Conservation (phyloP, 1,139 yeast genomes). For the Diutina pseudorugosa region DNA sequence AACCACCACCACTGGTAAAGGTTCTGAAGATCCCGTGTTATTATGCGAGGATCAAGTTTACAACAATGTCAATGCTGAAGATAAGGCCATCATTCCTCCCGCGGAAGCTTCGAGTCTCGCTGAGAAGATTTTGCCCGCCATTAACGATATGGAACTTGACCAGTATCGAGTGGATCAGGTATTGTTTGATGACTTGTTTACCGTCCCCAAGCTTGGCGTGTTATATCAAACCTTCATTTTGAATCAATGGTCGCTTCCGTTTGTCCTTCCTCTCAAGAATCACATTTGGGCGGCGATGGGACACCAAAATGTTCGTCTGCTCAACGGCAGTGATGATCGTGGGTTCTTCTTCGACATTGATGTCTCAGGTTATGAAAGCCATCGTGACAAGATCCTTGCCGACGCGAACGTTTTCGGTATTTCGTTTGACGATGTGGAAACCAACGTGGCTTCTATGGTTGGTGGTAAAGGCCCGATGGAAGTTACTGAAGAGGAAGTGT, state of each 20-base stretch:
- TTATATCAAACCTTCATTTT: constrained; percentile 27
- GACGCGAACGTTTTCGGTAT: constrained; percentile 37
- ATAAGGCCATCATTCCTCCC: constrained; percentile 47
- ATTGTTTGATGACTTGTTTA: constrained; percentile 6
- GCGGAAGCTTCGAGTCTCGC: constrained; percentile 46
- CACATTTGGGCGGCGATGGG: constrained; percentile 23
- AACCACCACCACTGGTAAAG: constrained; percentile 11
- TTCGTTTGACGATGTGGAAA: constrained; percentile 38
- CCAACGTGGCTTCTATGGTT: constrained; percentile 41
- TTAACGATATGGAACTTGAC: constrained; percentile 16
- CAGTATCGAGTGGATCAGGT: constrained; percentile 1
- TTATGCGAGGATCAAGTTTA: constrained; percentile 32
- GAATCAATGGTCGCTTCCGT: constrained; percentile 29
- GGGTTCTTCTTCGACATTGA: constrained; percentile 22
- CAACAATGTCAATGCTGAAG: constrained; percentile 24
- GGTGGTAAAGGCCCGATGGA: constrained; percentile 35
- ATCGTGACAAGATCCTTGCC: constrained; percentile 29
- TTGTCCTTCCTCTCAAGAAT: constrained; percentile 22
- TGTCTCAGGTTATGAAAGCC: constrained; percentile 16
- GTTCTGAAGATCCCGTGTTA: constrained; percentile 13
- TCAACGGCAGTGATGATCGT: constrained; percentile 17
- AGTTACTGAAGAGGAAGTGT: constrained; percentile 36
- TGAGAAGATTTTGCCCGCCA: constrained; percentile 20
- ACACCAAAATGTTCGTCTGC: constrained; percentile 9
- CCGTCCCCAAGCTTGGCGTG: constrained; percentile 21